Conservation (phyloP, 306 rosid species). For the Cicer chorassanicum region DNA sequence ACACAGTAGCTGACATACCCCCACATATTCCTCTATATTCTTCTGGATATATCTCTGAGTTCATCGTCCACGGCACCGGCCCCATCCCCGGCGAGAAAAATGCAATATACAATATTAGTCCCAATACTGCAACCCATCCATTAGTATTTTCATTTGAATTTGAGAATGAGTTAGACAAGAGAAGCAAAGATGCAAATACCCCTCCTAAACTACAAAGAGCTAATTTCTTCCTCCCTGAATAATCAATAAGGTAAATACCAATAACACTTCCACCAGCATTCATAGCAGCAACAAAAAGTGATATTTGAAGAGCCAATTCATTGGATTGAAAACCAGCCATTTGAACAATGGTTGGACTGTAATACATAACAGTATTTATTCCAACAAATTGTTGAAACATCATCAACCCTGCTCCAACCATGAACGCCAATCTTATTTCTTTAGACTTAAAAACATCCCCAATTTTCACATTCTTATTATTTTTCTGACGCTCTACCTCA, state of each 20-base stretch:
- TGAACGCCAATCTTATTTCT: constrained; percentile 84
- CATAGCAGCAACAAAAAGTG: constrained; percentile 76
- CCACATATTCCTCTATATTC: constrained; percentile 83
- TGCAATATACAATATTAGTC: constrained; percentile 72
- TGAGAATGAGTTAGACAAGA: constrained; percentile 60
- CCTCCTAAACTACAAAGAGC: constrained; percentile 79
- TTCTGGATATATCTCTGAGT: constrained; percentile 92
- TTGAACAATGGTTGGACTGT: constrained; percentile 89
- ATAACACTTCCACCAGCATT: constrained; percentile 76
- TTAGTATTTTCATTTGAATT: constrained; percentile 27
- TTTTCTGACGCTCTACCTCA: constrained; percentile 62
- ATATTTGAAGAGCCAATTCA: constrained; percentile 74
- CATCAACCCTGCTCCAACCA: constrained; percentile 74
- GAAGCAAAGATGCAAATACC: constrained; percentile 61
- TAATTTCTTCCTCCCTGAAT: constrained; percentile 64
- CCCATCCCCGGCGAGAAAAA: constrained; percentile 97
- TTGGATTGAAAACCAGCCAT: constrained; percentile 85
- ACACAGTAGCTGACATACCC: constrained; percentile 94
- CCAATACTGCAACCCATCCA: constrained; percentile 79
- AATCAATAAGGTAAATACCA: constrained; percentile 86
- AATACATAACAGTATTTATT: constrained; percentile 60
- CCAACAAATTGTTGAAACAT: constrained; percentile 7
- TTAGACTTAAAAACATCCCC: constrained; percentile 67
- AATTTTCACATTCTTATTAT: constrained; percentile 46
- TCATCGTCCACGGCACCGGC: constrained; percentile 90